These are phyloP conservation scores for Dryadomyces quercivorus DNA, from an alignment of 2,329 filamentous ascomycete species.

Conservation along the genomic window DNA sequence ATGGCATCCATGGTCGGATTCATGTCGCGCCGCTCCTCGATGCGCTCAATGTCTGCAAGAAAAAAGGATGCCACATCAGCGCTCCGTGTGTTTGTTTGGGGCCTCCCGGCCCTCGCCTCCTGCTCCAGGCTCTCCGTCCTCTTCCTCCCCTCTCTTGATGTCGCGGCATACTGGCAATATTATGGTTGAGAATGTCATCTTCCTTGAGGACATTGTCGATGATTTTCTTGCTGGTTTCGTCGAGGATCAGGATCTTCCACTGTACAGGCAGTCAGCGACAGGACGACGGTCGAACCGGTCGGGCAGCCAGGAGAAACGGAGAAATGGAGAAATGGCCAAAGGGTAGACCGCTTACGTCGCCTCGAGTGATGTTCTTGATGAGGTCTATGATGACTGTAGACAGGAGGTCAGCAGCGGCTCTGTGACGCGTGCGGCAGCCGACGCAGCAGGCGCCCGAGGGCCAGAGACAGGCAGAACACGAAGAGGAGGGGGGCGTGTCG, in stretches of 20 bases:
- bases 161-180: conserved; percentile 63
- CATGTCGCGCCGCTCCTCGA: conserved; percentile 71
- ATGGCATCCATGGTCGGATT: conserved; percentile 91
- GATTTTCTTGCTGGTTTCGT: conserved; percentile 71
- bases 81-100: not conserved
- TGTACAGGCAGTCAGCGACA: conserved; percentile 23
- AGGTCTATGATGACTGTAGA: conserved; percentile 55
- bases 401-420: not conserved
- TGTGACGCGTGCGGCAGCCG: not conserved
- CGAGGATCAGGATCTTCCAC: conserved; percentile 96
- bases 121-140: not conserved
- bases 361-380: conserved; percentile 66
- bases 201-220: conserved; percentile 85
- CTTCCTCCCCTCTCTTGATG: not conserved
- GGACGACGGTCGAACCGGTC: no score
- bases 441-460: not conserved
- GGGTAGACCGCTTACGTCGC: conserved; percentile 52
- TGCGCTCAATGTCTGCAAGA: conserved; percentile 79
- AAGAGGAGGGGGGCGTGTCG: conserved; percentile 15
- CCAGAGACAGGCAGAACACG: not conserved
- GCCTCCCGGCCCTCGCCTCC: no score
- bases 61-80: conserved; percentile 9
- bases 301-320: no score
- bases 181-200: conserved; percentile 94
- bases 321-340: no score